phyloP scores from a whole-genome alignment of 148 eudicot genomes.

The Spergularia bocconei region DNA sequence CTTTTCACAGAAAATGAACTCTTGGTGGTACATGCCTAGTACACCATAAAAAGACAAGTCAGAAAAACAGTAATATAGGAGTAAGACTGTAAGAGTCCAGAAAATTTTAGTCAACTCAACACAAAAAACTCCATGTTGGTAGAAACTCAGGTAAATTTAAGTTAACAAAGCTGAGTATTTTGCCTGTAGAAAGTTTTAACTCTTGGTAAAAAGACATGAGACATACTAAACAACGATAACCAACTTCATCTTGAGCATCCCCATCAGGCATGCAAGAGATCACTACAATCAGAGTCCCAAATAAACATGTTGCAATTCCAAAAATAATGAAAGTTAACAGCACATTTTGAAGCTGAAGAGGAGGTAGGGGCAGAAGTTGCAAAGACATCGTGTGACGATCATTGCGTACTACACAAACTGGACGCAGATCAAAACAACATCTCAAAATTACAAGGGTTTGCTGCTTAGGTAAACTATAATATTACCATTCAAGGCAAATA shows the following conservation, averaged over 20 bases:
- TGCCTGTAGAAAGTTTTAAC: neutral
- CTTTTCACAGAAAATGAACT: constrained; percentile 80
- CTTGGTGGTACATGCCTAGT: constrained; percentile 69
- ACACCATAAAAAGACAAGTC: constrained; percentile 24
- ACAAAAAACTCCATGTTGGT: neutral
- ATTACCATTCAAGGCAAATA: neutral
- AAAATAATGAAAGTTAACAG: neutral
- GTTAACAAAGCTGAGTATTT: too few species aligned
- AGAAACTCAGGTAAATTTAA: neutral
- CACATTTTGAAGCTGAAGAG: neutral
- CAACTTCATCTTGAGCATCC: neutral
- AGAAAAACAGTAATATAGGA: neutral
- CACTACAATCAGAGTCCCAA: neutral
- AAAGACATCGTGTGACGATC: neutral
- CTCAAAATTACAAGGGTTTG: neutral
- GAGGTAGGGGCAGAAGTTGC: neutral
- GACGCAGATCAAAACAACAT: neutral
- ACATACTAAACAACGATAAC: neutral
- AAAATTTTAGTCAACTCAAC: too few species aligned
- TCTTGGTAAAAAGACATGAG: neutral
- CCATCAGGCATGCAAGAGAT: neutral
- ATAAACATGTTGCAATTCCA: neutral
- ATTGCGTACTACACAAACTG: neutral
- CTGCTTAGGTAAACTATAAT: neutral
- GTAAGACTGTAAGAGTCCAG: too few species aligned